Evolutionary conservation across 169 alveolate species (phyloP).

Genomic region (Plasmodium malariae): DNA sequence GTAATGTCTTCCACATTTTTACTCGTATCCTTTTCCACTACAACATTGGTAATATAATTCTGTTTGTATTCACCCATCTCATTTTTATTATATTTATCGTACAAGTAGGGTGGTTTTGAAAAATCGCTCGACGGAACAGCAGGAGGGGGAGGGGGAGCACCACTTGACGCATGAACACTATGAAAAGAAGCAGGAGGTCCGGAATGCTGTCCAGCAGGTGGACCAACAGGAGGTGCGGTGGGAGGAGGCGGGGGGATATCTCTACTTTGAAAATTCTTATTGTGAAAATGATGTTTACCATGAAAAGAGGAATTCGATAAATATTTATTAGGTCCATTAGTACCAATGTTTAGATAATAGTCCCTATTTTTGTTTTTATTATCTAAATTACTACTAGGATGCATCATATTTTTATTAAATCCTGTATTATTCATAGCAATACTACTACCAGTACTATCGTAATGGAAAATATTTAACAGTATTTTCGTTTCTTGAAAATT

Average conservation of each 20-base stretch:
- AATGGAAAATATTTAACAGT: conserved; percentile 49
- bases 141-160: conserved; percentile 56
- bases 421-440: too few species aligned
- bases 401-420: neutral
- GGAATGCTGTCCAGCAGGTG: too few species aligned
- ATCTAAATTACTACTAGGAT: neutral
- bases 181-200: too few species aligned
- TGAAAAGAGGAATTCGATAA: neutral
- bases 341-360: too few species aligned
- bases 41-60: neutral
- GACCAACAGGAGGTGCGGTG: conserved; percentile 10
- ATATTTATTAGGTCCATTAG: neutral
- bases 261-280: conserved; percentile 8
- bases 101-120: neutral
- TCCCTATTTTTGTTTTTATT: neutral
- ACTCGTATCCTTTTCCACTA: neutral
- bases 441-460: neutral
- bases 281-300: too few species aligned
- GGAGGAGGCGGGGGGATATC: conserved; percentile 31
- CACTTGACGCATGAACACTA: too few species aligned
- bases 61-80: neutral
- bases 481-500: conserved; percentile 39
- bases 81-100: conserved; percentile 29
- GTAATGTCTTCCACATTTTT: conserved; percentile 69
- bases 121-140: conserved; percentile 3